A percentile compares a stretch with the other conserved stretches of the same genome.
Evolutionary conservation across 306 rosid species (phyloP).

Genomic region (Senna tora): DNA sequence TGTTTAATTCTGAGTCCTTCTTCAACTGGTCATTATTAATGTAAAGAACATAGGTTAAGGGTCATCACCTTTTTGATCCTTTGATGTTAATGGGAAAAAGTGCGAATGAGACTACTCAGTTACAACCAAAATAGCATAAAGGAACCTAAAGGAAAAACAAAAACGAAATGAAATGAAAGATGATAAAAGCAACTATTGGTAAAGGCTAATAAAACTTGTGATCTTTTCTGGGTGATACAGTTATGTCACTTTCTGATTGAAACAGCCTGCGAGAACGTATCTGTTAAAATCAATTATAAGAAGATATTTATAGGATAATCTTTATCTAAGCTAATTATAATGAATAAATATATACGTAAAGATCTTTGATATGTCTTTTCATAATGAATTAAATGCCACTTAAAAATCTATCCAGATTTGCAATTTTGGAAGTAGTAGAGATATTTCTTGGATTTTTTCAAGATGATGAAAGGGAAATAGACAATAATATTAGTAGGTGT

Average conservation of each 20-base stretch:
- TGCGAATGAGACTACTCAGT: not conserved
- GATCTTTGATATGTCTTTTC: too few species aligned
- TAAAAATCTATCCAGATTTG: too few species aligned
- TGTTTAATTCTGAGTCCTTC: too few species aligned
- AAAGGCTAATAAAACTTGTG: not conserved
- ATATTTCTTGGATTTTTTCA: not conserved
- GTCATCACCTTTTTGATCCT: constrained; percentile 32
- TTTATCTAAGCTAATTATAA: too few species aligned
- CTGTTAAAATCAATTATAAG: constrained; percentile 31
- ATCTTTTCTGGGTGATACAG: not conserved
- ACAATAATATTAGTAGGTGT: too few species aligned
- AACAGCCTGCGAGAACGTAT: not conserved
- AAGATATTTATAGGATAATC: not conserved
- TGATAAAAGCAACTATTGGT: not conserved
- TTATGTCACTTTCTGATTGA: not conserved
- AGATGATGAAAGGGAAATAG: too few species aligned
- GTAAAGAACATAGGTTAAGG: too few species aligned
- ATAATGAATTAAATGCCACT: not conserved
- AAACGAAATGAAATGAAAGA: not conserved
- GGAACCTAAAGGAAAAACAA: not conserved
- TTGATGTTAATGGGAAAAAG: not conserved
- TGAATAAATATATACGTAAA: too few species aligned
- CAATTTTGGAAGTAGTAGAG: too few species aligned
- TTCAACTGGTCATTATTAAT: too few species aligned
- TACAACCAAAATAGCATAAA: too few species aligned